A percentile compares a stretch with the other conserved stretches of the same genome.
phyloP scores from a whole-genome alignment of 495 filamentous ascomycete genomes.

The Aspergillus egyptiacus region DNA sequence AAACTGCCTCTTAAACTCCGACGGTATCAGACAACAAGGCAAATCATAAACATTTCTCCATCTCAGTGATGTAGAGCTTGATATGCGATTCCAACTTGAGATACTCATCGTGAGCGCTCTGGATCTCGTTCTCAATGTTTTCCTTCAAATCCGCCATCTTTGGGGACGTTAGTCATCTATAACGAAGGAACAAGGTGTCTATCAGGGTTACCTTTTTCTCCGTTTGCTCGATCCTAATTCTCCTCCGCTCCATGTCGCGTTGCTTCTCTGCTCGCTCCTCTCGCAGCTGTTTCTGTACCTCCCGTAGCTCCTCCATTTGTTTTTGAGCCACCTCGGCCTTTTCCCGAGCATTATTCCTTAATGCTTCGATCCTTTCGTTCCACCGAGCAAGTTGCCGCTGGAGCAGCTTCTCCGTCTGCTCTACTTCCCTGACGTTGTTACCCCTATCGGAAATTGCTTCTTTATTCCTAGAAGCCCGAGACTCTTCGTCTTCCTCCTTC shows the following conservation, averaged over 20 bases:
- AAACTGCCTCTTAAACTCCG: constrained; percentile 37
- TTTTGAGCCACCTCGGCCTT: constrained; percentile 74
- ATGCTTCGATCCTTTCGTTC: constrained; percentile 75
- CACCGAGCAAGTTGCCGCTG: constrained; percentile 77
- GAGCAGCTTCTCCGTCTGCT: constrained; percentile 76
- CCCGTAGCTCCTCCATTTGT: constrained; percentile 84
- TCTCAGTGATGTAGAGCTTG: constrained; percentile 94
- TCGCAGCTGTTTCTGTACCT: constrained; percentile 70
- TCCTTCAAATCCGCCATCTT: constrained; percentile 97
- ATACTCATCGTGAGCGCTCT: constrained; percentile 82
- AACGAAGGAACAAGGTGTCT: neutral
- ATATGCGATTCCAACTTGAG: constrained; percentile 95
- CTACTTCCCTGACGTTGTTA: constrained; percentile 84
- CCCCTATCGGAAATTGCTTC: constrained; percentile 83
- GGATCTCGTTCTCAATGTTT: constrained; percentile 91
- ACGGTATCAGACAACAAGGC: constrained; percentile 21
- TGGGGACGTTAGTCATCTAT: constrained; percentile 7
- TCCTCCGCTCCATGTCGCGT: constrained; percentile 82
- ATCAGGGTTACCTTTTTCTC: constrained; percentile 78
- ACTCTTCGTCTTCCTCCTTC: constrained; percentile 84
- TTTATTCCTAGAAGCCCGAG: constrained; percentile 68
- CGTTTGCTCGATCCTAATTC: constrained; percentile 90
- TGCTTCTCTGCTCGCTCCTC: constrained; percentile 81
- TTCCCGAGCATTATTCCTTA: constrained; percentile 69
- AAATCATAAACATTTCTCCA: constrained; percentile 81